A percentile compares a stretch with the other conserved stretches of the same genome.
These are phyloP conservation scores for Claviceps digitariae DNA, from an alignment of 2,329 filamentous ascomycete genomes.

Conservation along the genomic window DNA sequence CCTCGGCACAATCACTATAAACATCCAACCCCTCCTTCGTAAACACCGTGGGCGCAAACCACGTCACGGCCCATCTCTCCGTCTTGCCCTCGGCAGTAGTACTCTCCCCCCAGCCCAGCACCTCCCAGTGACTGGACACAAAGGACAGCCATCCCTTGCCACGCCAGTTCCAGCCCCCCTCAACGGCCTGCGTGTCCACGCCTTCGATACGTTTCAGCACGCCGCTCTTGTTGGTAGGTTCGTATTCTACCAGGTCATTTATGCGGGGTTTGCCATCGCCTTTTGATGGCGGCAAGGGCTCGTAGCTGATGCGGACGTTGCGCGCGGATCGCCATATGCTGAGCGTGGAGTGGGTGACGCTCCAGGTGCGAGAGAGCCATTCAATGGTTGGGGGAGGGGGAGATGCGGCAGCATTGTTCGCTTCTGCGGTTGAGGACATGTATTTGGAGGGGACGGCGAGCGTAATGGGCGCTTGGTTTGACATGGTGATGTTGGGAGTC, in stretches of 20 bases:
- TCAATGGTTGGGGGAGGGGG: constrained; percentile 35
- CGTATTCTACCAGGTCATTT: constrained; percentile 62
- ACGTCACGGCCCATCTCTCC: constrained; percentile 66
- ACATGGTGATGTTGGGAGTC: constrained; percentile 3
- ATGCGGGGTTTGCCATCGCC: constrained; percentile 32
- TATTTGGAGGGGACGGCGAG: constrained; percentile 35
- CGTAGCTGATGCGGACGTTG: constrained; percentile 73
- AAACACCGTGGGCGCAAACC: constrained; percentile 72
- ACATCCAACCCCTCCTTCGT: constrained; percentile 72
- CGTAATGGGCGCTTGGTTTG: constrained; percentile 10
- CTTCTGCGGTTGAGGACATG: constrained; percentile 12
- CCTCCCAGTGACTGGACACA: constrained; percentile 65
- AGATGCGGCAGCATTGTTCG: constrained; percentile 17
- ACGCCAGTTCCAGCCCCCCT: constrained; percentile 56
- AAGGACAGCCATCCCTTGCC: constrained; percentile 64
- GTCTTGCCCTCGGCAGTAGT: constrained; percentile 22
- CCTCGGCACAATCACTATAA: constrained; percentile 51
- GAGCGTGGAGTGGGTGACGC: constrained; percentile 62
- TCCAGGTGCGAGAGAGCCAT: constrained; percentile 56
- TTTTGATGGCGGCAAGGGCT: constrained; percentile 28
- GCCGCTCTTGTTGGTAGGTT: constrained; percentile 33
- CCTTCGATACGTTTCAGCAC: constrained; percentile 50
- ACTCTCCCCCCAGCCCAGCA: constrained; percentile 58
- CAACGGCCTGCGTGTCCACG: constrained; percentile 37
- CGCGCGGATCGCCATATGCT: constrained; percentile 68